Conservation (phyloP, 2,329 filamentous ascomycete genomes). For the Graphilbum fragrans region DNA sequence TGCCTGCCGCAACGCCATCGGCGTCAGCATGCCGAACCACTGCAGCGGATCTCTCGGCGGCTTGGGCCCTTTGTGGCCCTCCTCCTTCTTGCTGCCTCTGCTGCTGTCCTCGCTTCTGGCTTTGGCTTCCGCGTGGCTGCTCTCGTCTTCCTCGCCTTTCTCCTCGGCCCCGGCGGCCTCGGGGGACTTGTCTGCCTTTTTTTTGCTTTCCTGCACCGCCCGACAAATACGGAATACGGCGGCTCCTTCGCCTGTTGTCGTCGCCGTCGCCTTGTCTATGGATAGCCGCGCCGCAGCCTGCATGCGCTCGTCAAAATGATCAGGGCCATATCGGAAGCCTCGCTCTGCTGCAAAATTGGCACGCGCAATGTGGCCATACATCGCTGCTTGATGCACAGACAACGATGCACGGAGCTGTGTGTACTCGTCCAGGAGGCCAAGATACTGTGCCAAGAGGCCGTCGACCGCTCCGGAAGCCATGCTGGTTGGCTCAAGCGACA, state of each 20-base stretch:
- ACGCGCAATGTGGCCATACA: constrained; percentile 53
- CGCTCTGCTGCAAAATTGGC: constrained; percentile 61
- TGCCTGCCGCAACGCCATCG: constrained; percentile 39
- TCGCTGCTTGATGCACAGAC: constrained; percentile 36
- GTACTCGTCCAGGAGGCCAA: constrained; percentile 56
- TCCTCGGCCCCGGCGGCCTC: constrained; percentile 3
- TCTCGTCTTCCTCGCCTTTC: constrained; percentile 1
- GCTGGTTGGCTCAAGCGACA: no score
- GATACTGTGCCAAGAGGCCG: constrained; percentile 50
- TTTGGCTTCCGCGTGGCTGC: constrained; percentile 4
- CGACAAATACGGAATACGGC: no score
- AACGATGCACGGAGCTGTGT: constrained; percentile 44
- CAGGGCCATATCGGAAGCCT: constrained; percentile 52
- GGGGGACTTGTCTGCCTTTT: background rate
- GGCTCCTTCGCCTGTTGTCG: background rate
- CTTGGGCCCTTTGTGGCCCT: no score
- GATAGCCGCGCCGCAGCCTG: constrained; percentile 40
- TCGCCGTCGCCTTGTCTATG: constrained; percentile 8
- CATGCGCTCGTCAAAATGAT: constrained; percentile 65
- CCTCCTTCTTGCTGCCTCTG: background rate
- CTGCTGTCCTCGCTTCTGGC: background rate
- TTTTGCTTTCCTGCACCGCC: background rate
- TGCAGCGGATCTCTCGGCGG: constrained; percentile 37
- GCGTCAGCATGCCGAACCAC: constrained; percentile 45
- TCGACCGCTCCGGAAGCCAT: constrained; percentile 39